Evolutionary conservation across 2,329 filamentous ascomycete genomes (phyloP).

Genomic region (Trichoderma koningiopsis): DNA sequence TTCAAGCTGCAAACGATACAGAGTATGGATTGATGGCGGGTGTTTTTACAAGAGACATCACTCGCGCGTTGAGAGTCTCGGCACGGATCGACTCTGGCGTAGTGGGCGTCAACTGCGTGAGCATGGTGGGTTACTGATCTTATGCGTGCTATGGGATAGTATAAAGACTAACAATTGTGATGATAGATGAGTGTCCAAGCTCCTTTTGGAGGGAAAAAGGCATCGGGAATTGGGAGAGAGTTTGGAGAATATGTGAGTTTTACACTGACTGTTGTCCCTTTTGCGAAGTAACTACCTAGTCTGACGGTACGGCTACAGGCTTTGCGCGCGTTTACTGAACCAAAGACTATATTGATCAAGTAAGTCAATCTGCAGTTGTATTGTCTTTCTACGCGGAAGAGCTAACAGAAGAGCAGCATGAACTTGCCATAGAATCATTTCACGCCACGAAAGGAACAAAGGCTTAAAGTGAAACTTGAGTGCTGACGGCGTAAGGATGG

Average conservation of each 20-base stretch:
- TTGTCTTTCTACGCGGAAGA: too few species aligned
- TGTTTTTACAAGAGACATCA: constrained; percentile 59
- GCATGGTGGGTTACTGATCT: background rate
- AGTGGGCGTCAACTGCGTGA: constrained; percentile 57
- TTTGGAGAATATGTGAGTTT: constrained; percentile 7
- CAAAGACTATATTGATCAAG: constrained; percentile 13
- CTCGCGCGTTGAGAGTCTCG: constrained; percentile 47
- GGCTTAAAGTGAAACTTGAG: background rate
- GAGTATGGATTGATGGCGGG: constrained; percentile 59
- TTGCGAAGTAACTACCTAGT: background rate
- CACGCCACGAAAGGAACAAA: background rate
- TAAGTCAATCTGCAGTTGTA: background rate
- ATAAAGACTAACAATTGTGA: background rate
- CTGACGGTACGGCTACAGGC: background rate
- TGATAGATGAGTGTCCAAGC: constrained; percentile 9
- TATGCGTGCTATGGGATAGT: background rate
- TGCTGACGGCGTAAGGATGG: background rate
- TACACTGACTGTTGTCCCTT: background rate
- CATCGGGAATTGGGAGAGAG: background rate
- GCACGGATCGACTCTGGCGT: constrained; percentile 61
- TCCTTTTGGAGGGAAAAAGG: constrained; percentile 14
- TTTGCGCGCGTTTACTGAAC: background rate
- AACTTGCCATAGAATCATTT: background rate
- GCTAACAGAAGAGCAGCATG: background rate
- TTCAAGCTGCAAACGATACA: constrained; percentile 45